A percentile compares a stretch with the other conserved stretches of the same genome.
These are phyloP conservation scores for Olyra latifolia DNA, from an alignment of 176 grass and related monocot genomes.

Conservation along the genomic window DNA sequence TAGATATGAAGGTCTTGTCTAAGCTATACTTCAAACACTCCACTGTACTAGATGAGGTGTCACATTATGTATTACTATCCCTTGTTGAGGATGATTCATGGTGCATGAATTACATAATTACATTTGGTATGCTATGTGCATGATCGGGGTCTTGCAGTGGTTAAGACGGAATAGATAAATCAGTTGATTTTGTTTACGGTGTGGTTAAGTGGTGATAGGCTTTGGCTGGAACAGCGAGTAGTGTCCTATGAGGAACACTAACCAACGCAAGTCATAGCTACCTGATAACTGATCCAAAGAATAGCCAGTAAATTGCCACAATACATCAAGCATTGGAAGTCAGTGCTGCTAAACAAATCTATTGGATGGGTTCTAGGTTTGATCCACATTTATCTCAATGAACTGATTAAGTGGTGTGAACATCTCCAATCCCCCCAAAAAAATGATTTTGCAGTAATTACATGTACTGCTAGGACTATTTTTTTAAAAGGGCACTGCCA, in stretches of 20 bases:
- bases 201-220: too few relatives aligned
- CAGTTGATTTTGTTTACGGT: neutral
- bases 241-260: neutral
- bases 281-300: neutral
- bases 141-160: neutral
- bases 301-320: neutral
- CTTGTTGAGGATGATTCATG: neutral
- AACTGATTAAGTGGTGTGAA: neutral
- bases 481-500: neutral
- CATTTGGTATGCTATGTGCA: neutral
- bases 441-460: neutral
- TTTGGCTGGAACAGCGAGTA: neutral
- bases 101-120: neutral
- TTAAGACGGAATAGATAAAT: neutral
- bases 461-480: neutral
- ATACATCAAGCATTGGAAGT: neutral
- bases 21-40: neutral
- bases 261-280: neutral
- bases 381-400: neutral
- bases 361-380: neutral
- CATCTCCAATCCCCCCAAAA: neutral
- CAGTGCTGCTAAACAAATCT: neutral
- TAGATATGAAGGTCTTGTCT: neutral
- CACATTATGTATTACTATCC: neutral
- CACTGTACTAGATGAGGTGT: neutral